Evolutionary conservation across 2,329 filamentous ascomycete genomes (phyloP).

Genomic region (Sporothrix brasiliensis): DNA sequence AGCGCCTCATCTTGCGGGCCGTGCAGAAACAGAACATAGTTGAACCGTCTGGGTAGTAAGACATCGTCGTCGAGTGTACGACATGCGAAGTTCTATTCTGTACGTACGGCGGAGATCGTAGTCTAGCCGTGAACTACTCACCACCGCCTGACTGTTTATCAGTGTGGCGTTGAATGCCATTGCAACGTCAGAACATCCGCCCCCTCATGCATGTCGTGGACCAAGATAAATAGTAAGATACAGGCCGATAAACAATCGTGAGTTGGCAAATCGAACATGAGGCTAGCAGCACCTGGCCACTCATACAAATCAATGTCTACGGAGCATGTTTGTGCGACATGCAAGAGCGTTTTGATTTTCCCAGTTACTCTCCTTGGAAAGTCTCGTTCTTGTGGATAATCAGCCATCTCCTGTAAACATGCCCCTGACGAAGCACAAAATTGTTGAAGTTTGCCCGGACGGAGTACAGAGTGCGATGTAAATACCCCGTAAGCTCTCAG

Average conservation of each 20-base stretch:
- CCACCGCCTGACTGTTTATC: background rate
- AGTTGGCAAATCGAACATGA: background rate
- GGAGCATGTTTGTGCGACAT: too few relatives aligned
- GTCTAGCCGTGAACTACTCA: background rate
- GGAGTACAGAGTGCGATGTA: too few relatives aligned
- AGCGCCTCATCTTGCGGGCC: slow-evolving; percentile 13
- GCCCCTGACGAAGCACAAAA: too few relatives aligned
- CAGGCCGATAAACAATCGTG: background rate
- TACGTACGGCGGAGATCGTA: background rate
- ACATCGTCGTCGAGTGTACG: background rate
- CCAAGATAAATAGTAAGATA: background rate
- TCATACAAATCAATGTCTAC: too few relatives aligned
- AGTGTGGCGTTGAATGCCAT: background rate
- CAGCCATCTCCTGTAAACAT: too few relatives aligned
- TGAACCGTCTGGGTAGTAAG: background rate
- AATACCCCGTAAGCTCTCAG: too few relatives aligned
- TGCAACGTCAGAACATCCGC: background rate
- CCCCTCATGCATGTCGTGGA: background rate
- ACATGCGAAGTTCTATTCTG: too few relatives aligned
- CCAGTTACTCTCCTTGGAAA: background rate
- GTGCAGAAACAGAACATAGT: background rate
- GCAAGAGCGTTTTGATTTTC: background rate
- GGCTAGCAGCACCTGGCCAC: too few relatives aligned
- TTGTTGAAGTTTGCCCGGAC: too few relatives aligned
- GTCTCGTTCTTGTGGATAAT: background rate